Percentiles rank a stretch among this genome's conserved stretches.
These are phyloP conservation scores for Wallacemonas sp. DNA, from an alignment of 208 protist species.

Conservation along the genomic window DNA sequence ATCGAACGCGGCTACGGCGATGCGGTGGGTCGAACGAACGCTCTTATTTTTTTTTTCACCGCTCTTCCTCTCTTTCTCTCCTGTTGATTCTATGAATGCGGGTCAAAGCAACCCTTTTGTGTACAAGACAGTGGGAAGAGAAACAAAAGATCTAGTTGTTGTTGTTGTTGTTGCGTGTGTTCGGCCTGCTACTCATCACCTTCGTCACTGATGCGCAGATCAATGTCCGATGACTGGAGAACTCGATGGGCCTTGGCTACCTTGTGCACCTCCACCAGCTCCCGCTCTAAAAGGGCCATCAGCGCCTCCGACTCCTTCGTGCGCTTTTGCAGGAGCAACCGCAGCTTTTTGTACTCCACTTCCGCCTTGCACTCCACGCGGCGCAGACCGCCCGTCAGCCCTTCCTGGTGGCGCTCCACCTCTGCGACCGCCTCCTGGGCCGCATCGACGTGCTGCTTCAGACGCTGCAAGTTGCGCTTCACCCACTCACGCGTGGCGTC, in stretches of 20 bases:
- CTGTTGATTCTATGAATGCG: no score
- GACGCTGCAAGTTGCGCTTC: conserved; percentile 70
- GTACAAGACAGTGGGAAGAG: no score
- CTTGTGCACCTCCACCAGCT: conserved; percentile 62
- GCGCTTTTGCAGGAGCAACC: conserved; percentile 54
- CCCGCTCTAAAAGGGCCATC: conserved; percentile 63
- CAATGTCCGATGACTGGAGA: conserved; percentile 39
- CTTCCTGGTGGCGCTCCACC: conserved; percentile 32
- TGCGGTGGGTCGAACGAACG: no score
- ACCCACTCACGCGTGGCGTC: conserved; percentile 64
- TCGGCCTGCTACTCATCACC: background rate
- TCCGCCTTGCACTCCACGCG: conserved; percentile 54
- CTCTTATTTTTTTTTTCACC: no score
- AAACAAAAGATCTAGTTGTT: background rate
- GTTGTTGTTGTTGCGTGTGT: no score
- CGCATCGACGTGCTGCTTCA: conserved; percentile 72
- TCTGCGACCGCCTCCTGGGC: conserved; percentile 28
- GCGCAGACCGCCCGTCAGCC: conserved; percentile 32
- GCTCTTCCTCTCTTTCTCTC: no score
- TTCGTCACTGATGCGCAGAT: background rate
- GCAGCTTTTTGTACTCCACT: conserved; percentile 67
- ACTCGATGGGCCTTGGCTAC: conserved; percentile 58
- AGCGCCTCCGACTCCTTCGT: conserved; percentile 65
- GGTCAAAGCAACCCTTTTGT: no score
- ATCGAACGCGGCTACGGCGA: no score